Evolutionary conservation across 805 yeast genomes (phyloP).

Genomic region (Kazachstania bromeliacearum): DNA sequence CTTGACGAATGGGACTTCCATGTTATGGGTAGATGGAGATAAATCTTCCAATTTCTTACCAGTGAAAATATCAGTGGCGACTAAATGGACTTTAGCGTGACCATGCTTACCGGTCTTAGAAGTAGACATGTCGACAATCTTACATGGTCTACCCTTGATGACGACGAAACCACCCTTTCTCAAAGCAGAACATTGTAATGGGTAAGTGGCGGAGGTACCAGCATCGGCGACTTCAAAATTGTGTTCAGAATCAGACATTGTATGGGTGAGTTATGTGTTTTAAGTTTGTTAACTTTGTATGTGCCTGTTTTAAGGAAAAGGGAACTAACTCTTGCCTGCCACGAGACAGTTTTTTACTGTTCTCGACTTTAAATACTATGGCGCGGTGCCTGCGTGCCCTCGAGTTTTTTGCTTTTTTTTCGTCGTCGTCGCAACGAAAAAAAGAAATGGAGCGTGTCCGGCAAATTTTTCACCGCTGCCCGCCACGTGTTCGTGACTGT

Average conservation of each 20-base stretch:
- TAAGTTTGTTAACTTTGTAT: neutral
- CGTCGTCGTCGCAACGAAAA: too few species aligned
- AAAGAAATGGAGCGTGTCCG: too few species aligned
- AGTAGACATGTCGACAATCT: conserved; percentile 99
- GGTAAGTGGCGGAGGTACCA: conserved; percentile 97
- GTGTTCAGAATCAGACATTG: conserved; percentile 51
- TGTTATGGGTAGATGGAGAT: conserved; percentile 99
- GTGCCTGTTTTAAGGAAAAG: neutral
- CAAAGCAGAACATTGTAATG: conserved; percentile 99
- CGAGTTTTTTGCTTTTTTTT: too few species aligned
- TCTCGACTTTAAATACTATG: neutral
- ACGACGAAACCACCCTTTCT: conserved; percentile 99
- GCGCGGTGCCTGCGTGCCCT: too few species aligned
- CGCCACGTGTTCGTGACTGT: too few species aligned
- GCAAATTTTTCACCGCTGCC: too few species aligned
- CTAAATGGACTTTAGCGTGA: conserved; percentile 99
- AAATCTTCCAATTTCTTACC: conserved; percentile 98
- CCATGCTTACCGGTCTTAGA: conserved; percentile 99
- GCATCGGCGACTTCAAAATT: conserved; percentile 96
- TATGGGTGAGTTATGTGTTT: neutral
- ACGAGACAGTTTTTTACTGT: neutral
- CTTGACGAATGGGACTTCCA: conserved; percentile 97
- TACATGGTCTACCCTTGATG: conserved; percentile 98
- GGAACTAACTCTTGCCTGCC: conserved; percentile 3
- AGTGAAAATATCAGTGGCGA: conserved; percentile 97